Percentiles rank a stretch among this genome's conserved stretches.
Evolutionary conservation across 2,329 filamentous ascomycete species (phyloP).

Genomic region (Calcarisporium arbuscula): DNA sequence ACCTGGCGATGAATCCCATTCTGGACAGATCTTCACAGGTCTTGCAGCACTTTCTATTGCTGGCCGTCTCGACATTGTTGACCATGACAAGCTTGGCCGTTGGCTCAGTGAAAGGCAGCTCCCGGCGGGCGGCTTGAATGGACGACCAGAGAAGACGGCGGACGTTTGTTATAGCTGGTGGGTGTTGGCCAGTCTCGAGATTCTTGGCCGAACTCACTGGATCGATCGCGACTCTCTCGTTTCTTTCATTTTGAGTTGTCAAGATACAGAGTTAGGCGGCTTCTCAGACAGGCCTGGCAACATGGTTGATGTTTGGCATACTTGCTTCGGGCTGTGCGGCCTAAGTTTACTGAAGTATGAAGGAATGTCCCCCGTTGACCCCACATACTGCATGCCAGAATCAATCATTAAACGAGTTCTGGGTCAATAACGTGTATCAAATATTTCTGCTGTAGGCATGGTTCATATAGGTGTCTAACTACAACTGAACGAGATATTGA

Average conservation of each 20-base stretch:
- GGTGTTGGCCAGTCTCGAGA: slow-evolving; percentile 86
- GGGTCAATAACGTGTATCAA: slow-evolving; percentile 30
- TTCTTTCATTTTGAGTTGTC: slow-evolving; percentile 77
- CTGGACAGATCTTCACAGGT: slow-evolving; percentile 94
- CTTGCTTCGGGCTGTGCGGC: slow-evolving; percentile 80
- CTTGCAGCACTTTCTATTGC: slow-evolving; percentile 82
- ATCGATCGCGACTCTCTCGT: slow-evolving; percentile 78
- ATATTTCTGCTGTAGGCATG: too few relatives aligned
- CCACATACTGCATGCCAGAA: slow-evolving; percentile 79
- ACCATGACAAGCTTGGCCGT: slow-evolving; percentile 72
- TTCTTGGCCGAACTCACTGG: slow-evolving; percentile 86
- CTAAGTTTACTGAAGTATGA: slow-evolving; percentile 76
- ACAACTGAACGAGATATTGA: too few relatives aligned
- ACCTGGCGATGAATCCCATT: slow-evolving; percentile 88
- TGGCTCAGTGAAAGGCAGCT: slow-evolving; percentile 95
- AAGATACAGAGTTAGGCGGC: slow-evolving; percentile 79
- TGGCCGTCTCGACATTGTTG: slow-evolving; percentile 71
- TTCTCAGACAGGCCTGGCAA: slow-evolving; percentile 87
- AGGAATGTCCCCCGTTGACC: slow-evolving; percentile 74
- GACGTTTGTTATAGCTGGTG: slow-evolving; percentile 99
- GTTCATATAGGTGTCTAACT: too few relatives aligned
- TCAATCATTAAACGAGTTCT: slow-evolving; percentile 56
- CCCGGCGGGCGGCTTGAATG: slow-evolving; percentile 82
- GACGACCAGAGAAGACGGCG: slow-evolving; percentile 88
- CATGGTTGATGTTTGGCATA: slow-evolving; percentile 97